Evolutionary conservation across 208 protist species (phyloP), one percentile per base, ranked within the genome.

Genomic region (Trypanosoma cruzi): DNA sequence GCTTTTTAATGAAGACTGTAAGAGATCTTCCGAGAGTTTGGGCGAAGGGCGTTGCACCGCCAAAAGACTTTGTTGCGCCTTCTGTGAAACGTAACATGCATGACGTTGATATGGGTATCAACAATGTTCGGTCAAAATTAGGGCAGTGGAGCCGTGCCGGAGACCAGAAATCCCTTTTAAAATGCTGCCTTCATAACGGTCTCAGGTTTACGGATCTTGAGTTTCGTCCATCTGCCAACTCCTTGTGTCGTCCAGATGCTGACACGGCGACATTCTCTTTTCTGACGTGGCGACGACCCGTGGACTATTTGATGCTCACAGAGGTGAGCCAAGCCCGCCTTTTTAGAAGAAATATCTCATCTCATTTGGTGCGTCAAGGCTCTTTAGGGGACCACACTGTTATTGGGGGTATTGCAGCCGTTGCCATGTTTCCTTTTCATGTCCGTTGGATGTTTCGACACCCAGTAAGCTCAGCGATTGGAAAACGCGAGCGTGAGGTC

Each of bases 41-140:
- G 60, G 75, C 73, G 16, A 88, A 84, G 64, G 75, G 76, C 44
- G 79, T 85, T 22, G 54, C 29, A 11, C 68, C 76, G 29, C 82
- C 82, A 8, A 46, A 31, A 4, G 76, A 88, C 52, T 88, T 80
- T 71, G 56, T 80, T 62, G 62, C 72, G 1, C 76, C 75, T 5
- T 85, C 79, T 13, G 70, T 88, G 4, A 75, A 60, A 14, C 52
- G 66, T 53, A 75, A 64, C 29, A 67, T 77, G 60, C 69, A 71
- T n/a, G 72, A 58, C 32, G 64, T 81, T 59, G 68, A 55, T 54
- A 65, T 40, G 16, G 73, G 52, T 0, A 82, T 87, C 63, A 60
- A 79, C 20, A 55, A 50, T 11, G 74, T 82, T 2, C 75, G 73
- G 24, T 58, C 64, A 32, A 64, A 32, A 36, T 52, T 85, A 34